Evolutionary conservation across 768 basidiomycete genomes (phyloP), one percentile per base, ranked within the genome.

Genomic region (Neoboletus subvelutipes): DNA sequence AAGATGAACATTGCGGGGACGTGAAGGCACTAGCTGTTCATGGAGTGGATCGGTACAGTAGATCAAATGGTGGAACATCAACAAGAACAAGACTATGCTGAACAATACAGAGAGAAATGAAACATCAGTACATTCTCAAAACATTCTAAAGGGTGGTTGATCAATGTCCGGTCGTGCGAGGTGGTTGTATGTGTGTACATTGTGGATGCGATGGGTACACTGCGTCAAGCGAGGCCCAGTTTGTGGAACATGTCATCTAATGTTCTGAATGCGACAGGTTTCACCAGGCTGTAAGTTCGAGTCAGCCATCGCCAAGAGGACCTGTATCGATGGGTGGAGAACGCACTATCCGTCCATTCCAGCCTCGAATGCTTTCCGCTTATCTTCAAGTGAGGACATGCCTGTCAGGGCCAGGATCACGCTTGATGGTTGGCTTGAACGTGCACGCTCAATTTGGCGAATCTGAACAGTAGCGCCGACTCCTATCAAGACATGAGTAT

Each of bases 311-410:
- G 18, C 43, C 55, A 11, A 40, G 37, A 24, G 4, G 17, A 10
- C 5, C 26, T 4, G 5, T 7, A 6, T 52, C n/a, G 7, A 29
- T 9, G 11, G 4, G 11, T 6, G 45, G 9, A n/a, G 85, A 49
- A 69, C 92, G 61, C 67, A 95, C 93, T 96, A 96, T 75, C 95
- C 94, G 62, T 97, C 92, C 50, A 98, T 93, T 1, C 95, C 95
- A 50, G 90, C 91, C 45, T 91, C 87, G 60, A 96, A 96, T 1
- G 95, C 95, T 62, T 84, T 81, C 24, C 91, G 81, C 71, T 95
- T 96, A 71, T 98, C 93, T 68, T 97, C 95, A 5, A 90, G 73
- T 9, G 94, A 92, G 18, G 95, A 95, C 85, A 93, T 88, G 22
- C 95, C 95, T 1, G 94, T 97, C 55, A 98, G 75, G 4, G 94